Evolutionary conservation across 257 asterid species (phyloP).

Genomic region (Solanum clarkiae): DNA sequence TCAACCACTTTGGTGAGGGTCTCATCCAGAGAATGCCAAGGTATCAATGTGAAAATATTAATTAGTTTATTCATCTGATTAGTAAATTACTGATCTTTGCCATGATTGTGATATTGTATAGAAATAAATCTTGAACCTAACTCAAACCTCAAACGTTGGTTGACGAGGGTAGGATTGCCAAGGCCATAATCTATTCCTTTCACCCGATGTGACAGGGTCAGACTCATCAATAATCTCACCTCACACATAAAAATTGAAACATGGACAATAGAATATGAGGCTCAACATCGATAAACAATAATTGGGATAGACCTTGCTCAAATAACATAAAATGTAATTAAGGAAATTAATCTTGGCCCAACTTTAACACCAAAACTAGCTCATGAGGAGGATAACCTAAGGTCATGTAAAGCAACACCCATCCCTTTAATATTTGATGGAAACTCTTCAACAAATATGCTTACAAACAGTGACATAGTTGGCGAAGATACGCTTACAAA

Average conservation of each 20-base stretch:
- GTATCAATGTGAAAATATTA: slow-evolving; percentile 1
- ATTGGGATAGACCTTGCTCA: not conserved
- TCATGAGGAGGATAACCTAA: too few species aligned
- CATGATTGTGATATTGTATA: not conserved
- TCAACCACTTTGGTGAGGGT: slow-evolving; percentile 52
- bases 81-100: not conserved
- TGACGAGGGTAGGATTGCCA: not conserved
- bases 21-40: slow-evolving; percentile 50
- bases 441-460: not conserved
- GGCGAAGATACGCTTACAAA: too few species aligned
- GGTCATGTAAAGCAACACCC: too few species aligned
- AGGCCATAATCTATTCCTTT: not conserved
- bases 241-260: not conserved
- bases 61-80: not conserved
- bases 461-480: not conserved
- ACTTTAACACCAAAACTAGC: not conserved
- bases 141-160: not conserved
- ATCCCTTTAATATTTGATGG: too few species aligned
- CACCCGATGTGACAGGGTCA: not conserved
- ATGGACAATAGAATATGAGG: not conserved
- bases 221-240: not conserved
- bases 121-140: not conserved
- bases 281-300: not conserved
- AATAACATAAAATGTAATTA: not conserved
- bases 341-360: not conserved